These are phyloP conservation scores for Aphanoascus verrucosus DNA, from an alignment of 2,329 filamentous ascomycete species.

Conservation along the genomic window DNA sequence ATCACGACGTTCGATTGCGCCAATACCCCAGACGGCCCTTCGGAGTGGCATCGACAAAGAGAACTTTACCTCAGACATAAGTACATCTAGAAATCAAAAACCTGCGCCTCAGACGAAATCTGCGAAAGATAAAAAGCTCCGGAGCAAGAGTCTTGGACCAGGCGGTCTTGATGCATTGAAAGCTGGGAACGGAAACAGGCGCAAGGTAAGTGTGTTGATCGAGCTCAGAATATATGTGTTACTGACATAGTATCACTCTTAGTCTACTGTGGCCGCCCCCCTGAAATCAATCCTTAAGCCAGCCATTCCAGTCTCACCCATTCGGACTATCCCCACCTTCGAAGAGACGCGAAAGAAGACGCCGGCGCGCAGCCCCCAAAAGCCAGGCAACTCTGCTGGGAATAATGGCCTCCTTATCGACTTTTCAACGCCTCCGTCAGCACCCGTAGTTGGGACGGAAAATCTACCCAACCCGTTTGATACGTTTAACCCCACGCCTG, in stretches of 20 bases:
- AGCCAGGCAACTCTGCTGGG: slow-evolving; percentile 2
- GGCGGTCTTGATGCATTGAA: slow-evolving; percentile 77
- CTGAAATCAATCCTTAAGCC: slow-evolving; percentile 71
- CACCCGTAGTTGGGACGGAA: slow-evolving; percentile 28
- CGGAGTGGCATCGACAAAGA: slow-evolving; percentile 54
- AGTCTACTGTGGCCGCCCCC: slow-evolving; percentile 33
- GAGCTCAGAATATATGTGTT: neutral
- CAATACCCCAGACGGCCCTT: slow-evolving; percentile 44
- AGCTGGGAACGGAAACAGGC: slow-evolving; percentile 62
- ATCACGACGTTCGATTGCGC: slow-evolving; percentile 62
- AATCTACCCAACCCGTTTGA: slow-evolving; percentile 41
- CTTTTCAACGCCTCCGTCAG: slow-evolving; percentile 32
- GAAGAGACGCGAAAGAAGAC: slow-evolving; percentile 41
- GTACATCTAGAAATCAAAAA: slow-evolving; percentile 30
- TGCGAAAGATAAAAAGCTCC: slow-evolving; percentile 52
- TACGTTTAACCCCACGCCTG: slow-evolving; percentile 32
- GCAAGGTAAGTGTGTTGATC: slow-evolving; percentile 51
- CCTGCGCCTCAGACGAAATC: slow-evolving; percentile 22
- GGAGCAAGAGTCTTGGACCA: slow-evolving; percentile 93
- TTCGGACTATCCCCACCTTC: slow-evolving; percentile 54
- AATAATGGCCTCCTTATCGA: slow-evolving; percentile 32
- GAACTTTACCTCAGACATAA: slow-evolving; percentile 61
- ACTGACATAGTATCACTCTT: slow-evolving; percentile 15
- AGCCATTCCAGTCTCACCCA: slow-evolving; percentile 54
- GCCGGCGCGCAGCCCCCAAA: slow-evolving; percentile 26